phyloP scores from a whole-genome alignment of 2,329 filamentous ascomycete genomes.

The Sporothrix brunneoviolacea region DNA sequence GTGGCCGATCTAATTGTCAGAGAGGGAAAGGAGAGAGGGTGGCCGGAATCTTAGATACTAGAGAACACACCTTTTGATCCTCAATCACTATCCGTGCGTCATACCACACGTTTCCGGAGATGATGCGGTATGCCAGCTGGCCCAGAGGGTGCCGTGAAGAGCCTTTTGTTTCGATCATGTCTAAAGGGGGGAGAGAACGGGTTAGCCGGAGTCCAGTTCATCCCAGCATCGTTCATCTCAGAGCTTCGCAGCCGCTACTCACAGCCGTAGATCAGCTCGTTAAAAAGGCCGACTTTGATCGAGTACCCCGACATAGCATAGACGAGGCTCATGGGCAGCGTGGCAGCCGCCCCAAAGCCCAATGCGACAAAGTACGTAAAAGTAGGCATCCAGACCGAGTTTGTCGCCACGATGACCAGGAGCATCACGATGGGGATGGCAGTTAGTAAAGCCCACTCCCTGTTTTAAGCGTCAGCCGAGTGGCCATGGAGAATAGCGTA shows the following conservation, averaged over 20 bases:
- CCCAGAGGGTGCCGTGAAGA: slow-evolving; percentile 15
- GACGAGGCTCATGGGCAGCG: slow-evolving; percentile 19
- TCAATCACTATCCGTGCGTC: slow-evolving; percentile 16
- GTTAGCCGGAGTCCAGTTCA: no score
- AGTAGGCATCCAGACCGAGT: slow-evolving; percentile 18
- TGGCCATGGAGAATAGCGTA: no score
- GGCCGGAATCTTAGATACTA: no score
- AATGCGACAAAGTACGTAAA: slow-evolving; percentile 20
- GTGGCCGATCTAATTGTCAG: slow-evolving; percentile 14
- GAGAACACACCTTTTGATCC: slow-evolving; percentile 16
- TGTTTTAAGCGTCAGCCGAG: no score
- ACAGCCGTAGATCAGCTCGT: slow-evolving; percentile 19
- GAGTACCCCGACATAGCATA: slow-evolving; percentile 18
- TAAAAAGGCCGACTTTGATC: slow-evolving; percentile 19
- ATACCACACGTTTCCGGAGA: slow-evolving; percentile 20
- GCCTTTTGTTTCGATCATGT: slow-evolving; percentile 17
- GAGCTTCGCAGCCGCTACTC: not conserved
- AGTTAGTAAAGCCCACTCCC: not conserved
- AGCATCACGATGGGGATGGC: slow-evolving; percentile 15
- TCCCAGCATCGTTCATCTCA: no score
- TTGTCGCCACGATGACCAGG: slow-evolving; percentile 17
- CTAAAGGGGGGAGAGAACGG: no score
- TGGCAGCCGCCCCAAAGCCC: slow-evolving; percentile 18
- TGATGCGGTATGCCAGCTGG: slow-evolving; percentile 18
- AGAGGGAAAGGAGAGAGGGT: no score